Base-by-base conservation (phyloP, 2,329 filamentous ascomycete genomes). In the Fusarium secorum region DNA sequence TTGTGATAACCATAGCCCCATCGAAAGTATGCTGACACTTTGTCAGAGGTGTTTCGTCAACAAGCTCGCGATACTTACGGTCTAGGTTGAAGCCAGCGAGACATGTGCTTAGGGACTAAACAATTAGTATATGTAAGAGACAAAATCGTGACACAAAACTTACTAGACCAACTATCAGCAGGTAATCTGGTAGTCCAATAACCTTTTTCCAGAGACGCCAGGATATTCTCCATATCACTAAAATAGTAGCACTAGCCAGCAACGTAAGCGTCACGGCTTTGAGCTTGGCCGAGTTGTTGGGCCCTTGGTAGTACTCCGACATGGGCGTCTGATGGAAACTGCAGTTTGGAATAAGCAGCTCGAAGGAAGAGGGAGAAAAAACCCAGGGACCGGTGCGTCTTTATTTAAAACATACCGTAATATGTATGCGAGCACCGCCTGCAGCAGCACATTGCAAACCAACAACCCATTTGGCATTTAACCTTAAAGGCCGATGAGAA, bases 1-100 rank as follows among this genome's bases (percentile, higher is more conserved):
- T 62, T 62, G 36, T 58, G 53, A 46, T 61, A 58, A 2, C 59
- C 59, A 20, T 58, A 61, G 3, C 53, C 59, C 59, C 41, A 61
- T 48, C 59, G 28, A 4, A 61, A 61, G 5, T 61, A 61, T 7
- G 58, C 58, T 61, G 8, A 8, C 2, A 7, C 9, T 22, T 22
- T 28, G 10, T 61, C 5, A 61, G 52, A 13, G 8, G 6, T 18
- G 1, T 13, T n/a, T 36, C 4, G 8, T 13, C 11, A n/a, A 6
- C 10, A 3, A 30, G 3, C 2, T 24, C 2, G 3, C 10, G 11
- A 11, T 2, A 32, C 57, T 38, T 38, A 57, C 51, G 57, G 18
- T 60, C 51, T 6, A 60, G 14, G 14, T 60, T 60, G 1, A 60
- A 60, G 7, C 57, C 57, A 57, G 51, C 49, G 10, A 60, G 57